These are phyloP conservation scores for Colletotrichum tanaceti DNA, from an alignment of 2,329 filamentous ascomycete genomes.

Conservation along the genomic window DNA sequence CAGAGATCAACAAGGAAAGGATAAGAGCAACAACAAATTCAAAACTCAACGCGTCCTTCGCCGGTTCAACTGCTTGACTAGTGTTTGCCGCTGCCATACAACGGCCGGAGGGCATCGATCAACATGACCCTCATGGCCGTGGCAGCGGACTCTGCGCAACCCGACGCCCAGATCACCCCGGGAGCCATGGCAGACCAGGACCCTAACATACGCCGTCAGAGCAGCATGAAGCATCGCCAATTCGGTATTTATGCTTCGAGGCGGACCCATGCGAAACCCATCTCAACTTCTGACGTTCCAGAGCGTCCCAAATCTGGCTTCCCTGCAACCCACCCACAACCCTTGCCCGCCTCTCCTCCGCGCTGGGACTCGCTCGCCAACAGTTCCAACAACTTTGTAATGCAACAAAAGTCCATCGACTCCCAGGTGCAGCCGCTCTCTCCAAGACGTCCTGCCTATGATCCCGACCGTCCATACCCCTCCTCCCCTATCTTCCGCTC, in stretches of 20 bases:
- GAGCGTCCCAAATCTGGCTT: slow-evolving; percentile 31
- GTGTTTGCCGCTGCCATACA: slow-evolving; percentile 34
- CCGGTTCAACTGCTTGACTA: slow-evolving; percentile 15
- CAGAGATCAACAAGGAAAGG: slow-evolving; percentile 14
- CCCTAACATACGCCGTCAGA: slow-evolving; percentile 30
- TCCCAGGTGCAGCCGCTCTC: slow-evolving; percentile 27
- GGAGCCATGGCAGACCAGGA: slow-evolving; percentile 33
- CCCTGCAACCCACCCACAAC: slow-evolving; percentile 45
- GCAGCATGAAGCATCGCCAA: slow-evolving; percentile 41
- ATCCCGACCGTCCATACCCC: slow-evolving; percentile 47
- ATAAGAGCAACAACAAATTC: background rate
- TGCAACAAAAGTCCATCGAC: slow-evolving; percentile 32
- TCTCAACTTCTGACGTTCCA: slow-evolving; percentile 39
- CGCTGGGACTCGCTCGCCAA: slow-evolving; percentile 60
- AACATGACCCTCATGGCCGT: slow-evolving; percentile 42
- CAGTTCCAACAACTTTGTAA: slow-evolving; percentile 38
- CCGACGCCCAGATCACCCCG: slow-evolving; percentile 27
- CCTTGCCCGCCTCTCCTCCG: slow-evolving; percentile 51
- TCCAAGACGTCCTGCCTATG: slow-evolving; percentile 44
- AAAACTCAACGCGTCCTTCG: slow-evolving; percentile 7
- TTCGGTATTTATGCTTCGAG: slow-evolving; percentile 42
- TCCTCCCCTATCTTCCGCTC: slow-evolving; percentile 49
- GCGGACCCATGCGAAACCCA: slow-evolving; percentile 38
- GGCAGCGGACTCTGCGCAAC: slow-evolving; percentile 40
- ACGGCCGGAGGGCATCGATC: slow-evolving; percentile 33